phyloP scores from a whole-genome alignment of 2,329 filamentous ascomycete species.

The Microsporum ferrugineum region DNA sequence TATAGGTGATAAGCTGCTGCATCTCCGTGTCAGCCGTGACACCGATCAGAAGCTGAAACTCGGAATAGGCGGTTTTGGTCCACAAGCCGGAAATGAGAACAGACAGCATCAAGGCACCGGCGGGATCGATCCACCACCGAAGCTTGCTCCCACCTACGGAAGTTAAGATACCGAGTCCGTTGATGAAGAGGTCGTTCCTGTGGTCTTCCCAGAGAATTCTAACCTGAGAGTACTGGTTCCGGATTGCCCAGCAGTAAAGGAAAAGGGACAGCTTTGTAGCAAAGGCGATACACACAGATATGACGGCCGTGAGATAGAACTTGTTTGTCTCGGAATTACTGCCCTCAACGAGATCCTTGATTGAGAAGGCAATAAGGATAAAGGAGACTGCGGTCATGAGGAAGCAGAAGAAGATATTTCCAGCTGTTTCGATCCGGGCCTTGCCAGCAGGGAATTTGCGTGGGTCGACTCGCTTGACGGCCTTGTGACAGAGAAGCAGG shows the following conservation, averaged over 20 bases:
- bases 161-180: conserved; percentile 82
- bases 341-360: conserved; percentile 52
- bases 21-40: conserved; percentile 74
- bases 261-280: conserved; percentile 72
- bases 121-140: conserved; percentile 87
- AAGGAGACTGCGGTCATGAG: conserved; percentile 88
- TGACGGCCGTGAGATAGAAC: conserved; percentile 72
- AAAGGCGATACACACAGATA: conserved; percentile 78
- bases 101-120: conserved; percentile 77
- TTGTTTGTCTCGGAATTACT: conserved; percentile 42
- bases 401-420: conserved; percentile 93
- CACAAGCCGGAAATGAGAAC: conserved; percentile 67
- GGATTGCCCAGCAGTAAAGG: conserved; percentile 81
- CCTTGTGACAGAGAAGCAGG: conserved; percentile 74
- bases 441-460: conserved; percentile 84
- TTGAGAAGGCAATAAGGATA: conserved; percentile 82
- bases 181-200: conserved; percentile 93
- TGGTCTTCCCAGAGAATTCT: conserved; percentile 94
- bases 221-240: conserved; percentile 84
- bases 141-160: conserved; percentile 84
- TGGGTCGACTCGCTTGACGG: conserved; percentile 75
- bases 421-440: conserved; percentile 84
- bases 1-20: conserved; percentile 91
- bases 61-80: conserved; percentile 71
- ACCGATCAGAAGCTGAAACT: conserved; percentile 86